phyloP scores from a whole-genome alignment of 1,139 yeast genomes.

The Yamadazyma songkhlaensis region DNA sequence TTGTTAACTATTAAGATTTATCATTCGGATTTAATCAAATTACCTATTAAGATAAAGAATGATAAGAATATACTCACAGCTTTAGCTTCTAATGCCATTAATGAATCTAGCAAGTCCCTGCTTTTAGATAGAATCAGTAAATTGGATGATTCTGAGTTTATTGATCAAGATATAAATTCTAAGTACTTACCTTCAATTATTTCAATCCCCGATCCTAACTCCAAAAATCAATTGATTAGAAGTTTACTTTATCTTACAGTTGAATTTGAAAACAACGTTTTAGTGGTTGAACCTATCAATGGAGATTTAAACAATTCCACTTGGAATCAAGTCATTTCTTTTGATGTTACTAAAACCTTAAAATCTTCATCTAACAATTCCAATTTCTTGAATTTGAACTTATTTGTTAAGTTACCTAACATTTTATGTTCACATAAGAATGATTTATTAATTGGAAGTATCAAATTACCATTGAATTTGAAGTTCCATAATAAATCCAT shows the following conservation, averaged over 20 bases:
- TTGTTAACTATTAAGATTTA: slow-evolving; percentile 68
- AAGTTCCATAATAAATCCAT: slow-evolving; percentile 36
- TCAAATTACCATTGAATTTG: slow-evolving; percentile 42
- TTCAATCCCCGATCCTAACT: slow-evolving; percentile 45
- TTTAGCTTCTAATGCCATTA: slow-evolving; percentile 47
- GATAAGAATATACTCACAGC: slow-evolving; percentile 51
- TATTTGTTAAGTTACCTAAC: slow-evolving; percentile 75
- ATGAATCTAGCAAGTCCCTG: slow-evolving; percentile 35
- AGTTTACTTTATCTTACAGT: slow-evolving; percentile 66
- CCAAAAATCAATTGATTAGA: slow-evolving; percentile 41
- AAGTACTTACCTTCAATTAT: slow-evolving; percentile 64
- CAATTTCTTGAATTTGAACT: slow-evolving; percentile 59
- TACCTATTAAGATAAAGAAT: slow-evolving; percentile 60
- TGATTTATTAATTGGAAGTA: slow-evolving; percentile 42
- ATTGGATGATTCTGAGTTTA: slow-evolving; percentile 21
- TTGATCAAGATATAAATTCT: slow-evolving; percentile 36
- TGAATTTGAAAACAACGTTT: slow-evolving; percentile 79
- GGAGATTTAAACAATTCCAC: slow-evolving; percentile 56
- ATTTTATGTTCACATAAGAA: slow-evolving; percentile 49
- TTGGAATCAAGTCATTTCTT: slow-evolving; percentile 87
- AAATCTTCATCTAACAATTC: slow-evolving; percentile 17
- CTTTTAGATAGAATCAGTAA: slow-evolving; percentile 29
- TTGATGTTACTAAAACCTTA: slow-evolving; percentile 75
- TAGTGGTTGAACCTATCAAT: slow-evolving; percentile 75
- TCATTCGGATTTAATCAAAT: slow-evolving; percentile 54